phyloP scores from a whole-genome alignment of 805 yeast genomes.

The Starmerella davenportii region DNA sequence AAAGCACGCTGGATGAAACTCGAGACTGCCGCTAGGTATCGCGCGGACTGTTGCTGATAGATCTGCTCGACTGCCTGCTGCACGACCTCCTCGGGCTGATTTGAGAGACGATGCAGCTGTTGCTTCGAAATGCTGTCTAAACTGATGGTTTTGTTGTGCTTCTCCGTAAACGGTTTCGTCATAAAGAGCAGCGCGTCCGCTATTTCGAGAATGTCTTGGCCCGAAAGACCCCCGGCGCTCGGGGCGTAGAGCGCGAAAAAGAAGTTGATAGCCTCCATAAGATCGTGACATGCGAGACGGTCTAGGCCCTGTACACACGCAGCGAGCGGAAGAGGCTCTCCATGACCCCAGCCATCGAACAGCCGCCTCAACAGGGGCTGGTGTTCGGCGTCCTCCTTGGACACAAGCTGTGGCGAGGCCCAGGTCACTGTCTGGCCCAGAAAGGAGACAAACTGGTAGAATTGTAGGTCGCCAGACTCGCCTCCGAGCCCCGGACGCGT shows the following conservation, averaged over 20 bases:
- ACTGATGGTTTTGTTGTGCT: slow-evolving; percentile 22
- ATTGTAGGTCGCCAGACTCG: slow-evolving; percentile 48
- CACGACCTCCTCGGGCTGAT: neutral
- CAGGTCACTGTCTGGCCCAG: slow-evolving; percentile 70
- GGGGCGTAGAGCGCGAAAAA: slow-evolving; percentile 55
- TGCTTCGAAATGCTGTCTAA: slow-evolving; percentile 47
- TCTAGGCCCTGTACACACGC: slow-evolving; percentile 62
- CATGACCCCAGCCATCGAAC: slow-evolving; percentile 48
- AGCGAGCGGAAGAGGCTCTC: slow-evolving; percentile 33
- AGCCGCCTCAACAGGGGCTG: slow-evolving; percentile 41
- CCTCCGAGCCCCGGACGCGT: slow-evolving; percentile 31
- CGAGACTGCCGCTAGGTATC: slow-evolving; percentile 76
- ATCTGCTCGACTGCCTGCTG: slow-evolving; percentile 35
- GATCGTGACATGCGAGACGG: slow-evolving; percentile 46
- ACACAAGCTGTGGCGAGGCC: slow-evolving; percentile 25
- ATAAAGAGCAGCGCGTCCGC: slow-evolving; percentile 75
- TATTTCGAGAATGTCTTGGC: slow-evolving; percentile 63
- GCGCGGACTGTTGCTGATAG: slow-evolving; percentile 22
- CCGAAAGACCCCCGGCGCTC: slow-evolving; percentile 32
- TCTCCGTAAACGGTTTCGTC: slow-evolving; percentile 76
- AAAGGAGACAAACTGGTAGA: slow-evolving; percentile 50
- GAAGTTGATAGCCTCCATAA: slow-evolving; percentile 60
- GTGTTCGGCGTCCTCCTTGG: slow-evolving; percentile 14
- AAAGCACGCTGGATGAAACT: slow-evolving; percentile 72
- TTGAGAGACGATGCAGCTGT: neutral